These are phyloP conservation scores for Capsicum rhomboideum DNA, from an alignment of 257 asterid genomes.

Conservation along the genomic window DNA sequence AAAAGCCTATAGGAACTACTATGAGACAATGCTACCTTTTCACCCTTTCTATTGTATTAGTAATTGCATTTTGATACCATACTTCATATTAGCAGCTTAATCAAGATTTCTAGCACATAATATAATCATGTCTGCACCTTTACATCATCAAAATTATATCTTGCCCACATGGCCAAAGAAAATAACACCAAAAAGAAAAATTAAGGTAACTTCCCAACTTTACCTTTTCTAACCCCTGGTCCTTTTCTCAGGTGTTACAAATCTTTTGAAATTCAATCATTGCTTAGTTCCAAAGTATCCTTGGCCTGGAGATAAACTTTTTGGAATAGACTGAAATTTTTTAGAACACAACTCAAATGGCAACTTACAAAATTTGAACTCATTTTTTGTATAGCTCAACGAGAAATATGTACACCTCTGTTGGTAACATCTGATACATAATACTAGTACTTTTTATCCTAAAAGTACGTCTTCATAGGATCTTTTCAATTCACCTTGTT, in stretches of 20 bases:
- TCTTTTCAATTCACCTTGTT: not conserved
- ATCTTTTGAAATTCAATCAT: not conserved
- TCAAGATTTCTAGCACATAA: not conserved
- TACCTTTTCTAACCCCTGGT: not conserved
- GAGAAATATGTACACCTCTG: not conserved
- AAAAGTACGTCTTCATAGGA: not conserved
- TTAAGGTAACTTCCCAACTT: not conserved
- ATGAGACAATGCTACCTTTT: not conserved
- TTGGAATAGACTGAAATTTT: not conserved
- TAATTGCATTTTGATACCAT: slow-evolving; percentile 3
- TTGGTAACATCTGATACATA: not conserved
- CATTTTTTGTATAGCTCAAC: too few species aligned
- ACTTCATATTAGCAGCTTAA: not conserved
- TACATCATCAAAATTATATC: not conserved
- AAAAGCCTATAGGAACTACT: not conserved
- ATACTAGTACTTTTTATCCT: not conserved
- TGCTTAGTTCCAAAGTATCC: not conserved
- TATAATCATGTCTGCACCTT: not conserved
- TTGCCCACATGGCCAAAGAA: not conserved
- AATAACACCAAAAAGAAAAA: not conserved
- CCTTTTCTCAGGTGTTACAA: not conserved
- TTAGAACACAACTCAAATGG: not conserved
- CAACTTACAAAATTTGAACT: too few species aligned
- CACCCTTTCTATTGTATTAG: not conserved
- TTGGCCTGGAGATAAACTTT: not conserved